phyloP scores from a whole-genome alignment of 2,329 filamentous ascomycete genomes.

The Apiospora sp. region DNA sequence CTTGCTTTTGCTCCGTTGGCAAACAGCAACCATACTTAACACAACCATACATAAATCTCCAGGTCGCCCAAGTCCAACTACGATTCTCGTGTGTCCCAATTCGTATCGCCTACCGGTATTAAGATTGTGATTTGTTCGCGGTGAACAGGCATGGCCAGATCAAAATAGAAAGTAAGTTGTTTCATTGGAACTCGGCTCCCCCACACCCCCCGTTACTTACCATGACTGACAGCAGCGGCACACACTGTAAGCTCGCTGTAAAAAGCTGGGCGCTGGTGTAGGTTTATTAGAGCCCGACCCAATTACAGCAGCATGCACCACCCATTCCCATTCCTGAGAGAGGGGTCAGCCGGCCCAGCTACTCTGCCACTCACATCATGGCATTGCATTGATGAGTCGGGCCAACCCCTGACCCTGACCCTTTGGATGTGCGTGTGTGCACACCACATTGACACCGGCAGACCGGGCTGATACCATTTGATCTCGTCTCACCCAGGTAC shows the following conservation, averaged over 20 bases:
- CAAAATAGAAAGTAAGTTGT: slow-evolving; percentile 15
- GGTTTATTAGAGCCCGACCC: background rate
- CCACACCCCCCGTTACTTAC: background rate
- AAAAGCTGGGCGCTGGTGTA: background rate
- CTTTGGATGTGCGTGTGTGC: background rate
- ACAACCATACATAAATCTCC: background rate
- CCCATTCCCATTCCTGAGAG: background rate
- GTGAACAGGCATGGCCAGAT: background rate
- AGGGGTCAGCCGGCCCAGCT: background rate
- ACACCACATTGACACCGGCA: background rate
- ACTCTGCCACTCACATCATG: slow-evolving; percentile 17
- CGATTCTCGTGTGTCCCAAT: background rate
- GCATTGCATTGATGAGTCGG: slow-evolving; percentile 9
- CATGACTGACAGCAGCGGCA: background rate
- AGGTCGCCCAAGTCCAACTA: background rate
- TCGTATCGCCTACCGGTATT: background rate
- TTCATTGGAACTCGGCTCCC: slow-evolving; percentile 2
- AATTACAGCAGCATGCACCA: slow-evolving; percentile 6
- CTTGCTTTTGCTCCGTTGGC: background rate
- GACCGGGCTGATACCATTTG: slow-evolving; percentile 18
- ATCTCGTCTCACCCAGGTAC: slow-evolving; percentile 11
- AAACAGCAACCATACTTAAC: background rate
- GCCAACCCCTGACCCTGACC: slow-evolving; percentile 3
- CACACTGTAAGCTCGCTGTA: slow-evolving; percentile 1
- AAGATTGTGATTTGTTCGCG: background rate